phyloP scores from a whole-genome alignment of 169 alveolate species.

The Condylostoma magnum region DNA sequence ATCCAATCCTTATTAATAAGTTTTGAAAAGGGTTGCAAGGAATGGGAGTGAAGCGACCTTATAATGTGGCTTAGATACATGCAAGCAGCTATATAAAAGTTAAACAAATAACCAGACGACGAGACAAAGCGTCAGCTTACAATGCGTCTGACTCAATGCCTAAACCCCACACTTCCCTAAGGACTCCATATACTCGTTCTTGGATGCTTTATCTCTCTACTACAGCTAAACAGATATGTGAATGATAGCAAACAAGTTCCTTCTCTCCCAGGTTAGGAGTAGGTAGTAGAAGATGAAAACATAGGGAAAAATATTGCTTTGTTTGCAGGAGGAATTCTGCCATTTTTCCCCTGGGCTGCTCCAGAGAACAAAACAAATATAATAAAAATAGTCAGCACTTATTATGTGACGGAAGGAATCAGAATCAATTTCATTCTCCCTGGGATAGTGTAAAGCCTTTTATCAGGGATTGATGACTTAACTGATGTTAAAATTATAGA shows the following conservation, averaged over 20 bases:
- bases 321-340: conserved; percentile 70
- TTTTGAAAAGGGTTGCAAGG: neutral
- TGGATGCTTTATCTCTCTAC: conserved; percentile 56
- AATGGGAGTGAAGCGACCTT: too few species aligned
- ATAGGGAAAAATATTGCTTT: conserved; percentile 66
- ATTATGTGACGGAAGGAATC: conserved; percentile 38
- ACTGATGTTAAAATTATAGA: conserved; percentile 34
- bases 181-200: conserved; percentile 65
- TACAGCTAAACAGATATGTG: conserved; percentile 43
- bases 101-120: too few species aligned
- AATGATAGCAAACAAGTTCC: too few species aligned
- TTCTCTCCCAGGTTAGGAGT: too few species aligned
- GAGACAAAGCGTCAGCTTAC: too few species aligned
- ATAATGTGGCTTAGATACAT: too few species aligned
- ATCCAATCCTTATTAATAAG: neutral
- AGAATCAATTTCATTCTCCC: conserved; percentile 59
- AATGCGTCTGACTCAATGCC: conserved; percentile 65
- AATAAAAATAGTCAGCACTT: conserved; percentile 51
- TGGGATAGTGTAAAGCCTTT: conserved; percentile 70
- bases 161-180: conserved; percentile 65
- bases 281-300: conserved; percentile 38
- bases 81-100: too few species aligned
- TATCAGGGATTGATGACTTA: conserved; percentile 71
- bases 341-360: conserved; percentile 69
- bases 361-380: conserved; percentile 56